Base-by-base conservation (phyloP, 768 basidiomycete genomes). In the Tricholoma sp. region DNA sequence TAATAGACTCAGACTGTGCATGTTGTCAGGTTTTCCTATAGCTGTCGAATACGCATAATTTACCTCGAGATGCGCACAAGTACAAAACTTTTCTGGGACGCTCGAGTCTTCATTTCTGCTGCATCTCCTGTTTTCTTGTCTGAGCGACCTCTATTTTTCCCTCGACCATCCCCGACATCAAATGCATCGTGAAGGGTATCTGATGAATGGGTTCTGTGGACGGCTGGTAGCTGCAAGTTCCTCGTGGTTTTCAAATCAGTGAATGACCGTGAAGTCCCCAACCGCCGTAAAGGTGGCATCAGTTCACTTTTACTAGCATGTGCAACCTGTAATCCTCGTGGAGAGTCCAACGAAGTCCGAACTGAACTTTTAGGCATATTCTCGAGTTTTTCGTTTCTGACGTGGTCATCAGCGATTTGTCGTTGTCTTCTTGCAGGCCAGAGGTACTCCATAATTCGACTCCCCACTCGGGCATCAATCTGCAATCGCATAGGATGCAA, bases 401-500 rank as follows among this genome's bases (percentile, higher is more conserved):
- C 55, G 17, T 63, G 66, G 29, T 64, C 60, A 10, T 57, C 59
- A 52, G 70, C 29, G 18, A 31, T 68, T 5, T 66, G 60, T 32
- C 78, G 71, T 20, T 76, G 69, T 58, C 76, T 77, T 29, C 87
- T 80, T 20, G 81, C 78, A 20, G 88, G 86, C 85, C 91, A 94
- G 31, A 97, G 74, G 67, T 98, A 98, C 65, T 91, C 88, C 82
- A 92, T 84, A 55, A 98, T 88, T 54, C 84, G 78, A 17, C 80
- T 79, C 8, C 92, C 94, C 29, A 95, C 80, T 59, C 79, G 81
- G 28, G 90, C 85, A 69, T 98, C 95, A 50, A 98, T 78, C 61
- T 93, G 91, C 6, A 97, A 77, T 31, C 88, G 84, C 62, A 98
- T 79, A 0, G 94, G 95, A 68, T 95, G 93, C 41, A 97, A 75